A percentile compares a stretch with the other conserved stretches of the same genome.
These are phyloP conservation scores for Chenopodium formosanum DNA, from an alignment of 148 eudicot species.

Conservation along the genomic window DNA sequence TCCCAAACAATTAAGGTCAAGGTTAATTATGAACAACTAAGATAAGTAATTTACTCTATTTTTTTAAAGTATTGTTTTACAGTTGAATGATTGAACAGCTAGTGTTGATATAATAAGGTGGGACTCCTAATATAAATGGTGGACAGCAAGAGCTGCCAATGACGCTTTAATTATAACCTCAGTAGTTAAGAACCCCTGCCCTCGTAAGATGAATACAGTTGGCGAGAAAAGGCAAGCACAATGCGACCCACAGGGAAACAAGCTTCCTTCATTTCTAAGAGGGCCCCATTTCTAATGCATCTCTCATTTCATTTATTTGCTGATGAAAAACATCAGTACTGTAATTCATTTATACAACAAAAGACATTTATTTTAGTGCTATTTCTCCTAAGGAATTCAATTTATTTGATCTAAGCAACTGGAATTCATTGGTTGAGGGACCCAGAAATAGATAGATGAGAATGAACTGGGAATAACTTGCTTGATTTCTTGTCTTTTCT, in stretches of 20 bases:
- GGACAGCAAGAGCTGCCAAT: slow-evolving; percentile 29
- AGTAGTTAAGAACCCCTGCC: slow-evolving; percentile 25
- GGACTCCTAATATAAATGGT: slow-evolving; percentile 25
- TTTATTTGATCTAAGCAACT: slow-evolving; percentile 7
- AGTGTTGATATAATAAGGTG: slow-evolving; percentile 24
- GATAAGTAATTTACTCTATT: too few species aligned
- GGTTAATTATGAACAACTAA: neutral
- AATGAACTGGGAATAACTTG: too few species aligned
- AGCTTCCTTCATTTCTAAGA: slow-evolving; percentile 13
- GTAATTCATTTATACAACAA: slow-evolving; percentile 7
- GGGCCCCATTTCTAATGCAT: neutral
- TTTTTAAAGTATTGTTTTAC: neutral
- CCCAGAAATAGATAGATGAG: neutral
- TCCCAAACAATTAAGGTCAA: neutral
- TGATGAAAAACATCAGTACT: neutral
- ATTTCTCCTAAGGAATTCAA: neutral
- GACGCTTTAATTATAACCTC: slow-evolving; percentile 10
- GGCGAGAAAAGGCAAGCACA: slow-evolving; percentile 32
- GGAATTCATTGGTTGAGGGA: neutral
- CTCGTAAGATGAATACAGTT: slow-evolving; percentile 34
- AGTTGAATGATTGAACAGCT: slow-evolving; percentile 30
- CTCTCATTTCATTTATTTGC: neutral
- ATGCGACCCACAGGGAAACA: slow-evolving; percentile 24
- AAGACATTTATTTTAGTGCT: neutral
- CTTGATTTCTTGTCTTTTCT: too few species aligned